Conservation (phyloP, 192 early-diverging fungal species). For the Umbelopsis sp. region DNA sequence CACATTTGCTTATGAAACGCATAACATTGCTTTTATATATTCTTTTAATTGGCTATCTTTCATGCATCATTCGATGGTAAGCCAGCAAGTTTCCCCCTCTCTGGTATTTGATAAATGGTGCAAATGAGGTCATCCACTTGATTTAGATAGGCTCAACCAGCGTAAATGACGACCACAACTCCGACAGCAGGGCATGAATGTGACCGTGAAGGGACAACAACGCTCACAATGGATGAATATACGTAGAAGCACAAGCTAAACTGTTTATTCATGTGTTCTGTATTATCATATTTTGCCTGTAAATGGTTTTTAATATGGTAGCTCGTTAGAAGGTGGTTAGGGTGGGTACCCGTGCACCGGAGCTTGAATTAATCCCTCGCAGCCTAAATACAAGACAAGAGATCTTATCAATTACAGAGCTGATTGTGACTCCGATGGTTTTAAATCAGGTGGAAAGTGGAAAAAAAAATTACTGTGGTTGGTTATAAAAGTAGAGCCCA, state of each 20-base stretch:
- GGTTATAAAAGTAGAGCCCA: no score
- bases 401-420: slow-evolving; percentile 3
- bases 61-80: no score
- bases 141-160: not conserved
- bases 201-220: no score
- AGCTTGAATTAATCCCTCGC: slow-evolving; percentile 14
- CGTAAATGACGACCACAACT: no score
- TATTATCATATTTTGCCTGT: not conserved
- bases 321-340: not conserved
- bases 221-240: no score
- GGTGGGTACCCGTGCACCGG: slow-evolving; percentile 14
- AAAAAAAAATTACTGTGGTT: no score
- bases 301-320: not conserved
- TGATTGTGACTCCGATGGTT: slow-evolving; percentile 5
- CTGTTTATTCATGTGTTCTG: no score
- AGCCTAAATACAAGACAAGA: slow-evolving; percentile 6
- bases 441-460: no score
- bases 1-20: no score
- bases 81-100: not conserved
- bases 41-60: no score
- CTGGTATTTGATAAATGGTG: not conserved
- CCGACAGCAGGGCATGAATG: no score
- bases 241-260: no score
- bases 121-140: slow-evolving; percentile 17
- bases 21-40: not conserved